Conservation (phyloP, 208 protist genomes). For the Trypanosomatidae sp. region DNA sequence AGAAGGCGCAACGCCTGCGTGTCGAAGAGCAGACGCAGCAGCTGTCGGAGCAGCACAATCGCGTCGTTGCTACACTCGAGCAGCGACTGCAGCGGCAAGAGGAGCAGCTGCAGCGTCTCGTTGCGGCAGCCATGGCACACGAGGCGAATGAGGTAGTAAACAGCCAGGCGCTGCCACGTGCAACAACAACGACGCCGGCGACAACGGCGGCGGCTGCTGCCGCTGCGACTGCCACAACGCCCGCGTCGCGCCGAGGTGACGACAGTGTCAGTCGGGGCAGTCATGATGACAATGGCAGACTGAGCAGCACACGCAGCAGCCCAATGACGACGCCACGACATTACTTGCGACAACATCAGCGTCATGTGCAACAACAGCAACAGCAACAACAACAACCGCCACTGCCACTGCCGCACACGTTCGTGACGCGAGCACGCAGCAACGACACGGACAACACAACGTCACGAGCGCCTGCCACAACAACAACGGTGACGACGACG, state of each 20-base stretch:
- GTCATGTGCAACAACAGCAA: neutral
- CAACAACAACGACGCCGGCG: too few species aligned
- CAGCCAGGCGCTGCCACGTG: too few species aligned
- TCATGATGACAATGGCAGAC: too few species aligned
- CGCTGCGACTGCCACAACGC: too few species aligned
- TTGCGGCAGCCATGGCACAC: too few species aligned
- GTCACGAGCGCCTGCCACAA: conserved; percentile 11
- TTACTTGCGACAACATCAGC: conserved; percentile 22
- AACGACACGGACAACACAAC: conserved; percentile 8
- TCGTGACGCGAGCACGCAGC: neutral
- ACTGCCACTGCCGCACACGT: neutral
- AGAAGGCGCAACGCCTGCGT: conserved; percentile 66
- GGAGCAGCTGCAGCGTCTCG: conserved; percentile 45
- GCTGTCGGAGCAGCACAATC: conserved; percentile 67
- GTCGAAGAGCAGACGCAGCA: conserved; percentile 76
- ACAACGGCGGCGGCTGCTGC: too few species aligned
- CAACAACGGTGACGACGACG: conserved; percentile 1
- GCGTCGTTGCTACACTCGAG: conserved; percentile 58
- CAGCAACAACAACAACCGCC: neutral
- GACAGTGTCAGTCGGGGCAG: too few species aligned
- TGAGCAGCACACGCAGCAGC: too few species aligned
- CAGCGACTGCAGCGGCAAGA: conserved; percentile 60
- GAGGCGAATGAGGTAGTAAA: too few species aligned
- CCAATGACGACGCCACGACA: too few species aligned
- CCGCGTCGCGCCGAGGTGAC: too few species aligned